Percentiles rank a stretch among this genome's conserved stretches.
Conservation (phyloP, 345 rosid species). For the Pelargonium nanum region DNA sequence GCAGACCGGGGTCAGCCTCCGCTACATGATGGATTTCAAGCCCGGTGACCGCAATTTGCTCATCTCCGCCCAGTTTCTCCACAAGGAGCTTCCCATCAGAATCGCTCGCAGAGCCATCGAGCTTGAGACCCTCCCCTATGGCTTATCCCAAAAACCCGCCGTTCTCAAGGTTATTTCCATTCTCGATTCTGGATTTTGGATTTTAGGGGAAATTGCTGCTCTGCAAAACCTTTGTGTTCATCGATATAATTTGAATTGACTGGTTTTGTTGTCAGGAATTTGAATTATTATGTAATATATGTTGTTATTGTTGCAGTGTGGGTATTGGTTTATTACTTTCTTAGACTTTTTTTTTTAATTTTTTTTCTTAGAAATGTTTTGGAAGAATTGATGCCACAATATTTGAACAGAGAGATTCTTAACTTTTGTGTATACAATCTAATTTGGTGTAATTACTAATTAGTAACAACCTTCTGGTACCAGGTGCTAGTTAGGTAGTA, state of each 20-base stretch:
- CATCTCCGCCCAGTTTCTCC: constrained; percentile 77
- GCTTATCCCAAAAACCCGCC: constrained; percentile 70
- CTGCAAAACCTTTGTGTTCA: no score
- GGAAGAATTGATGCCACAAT: no score
- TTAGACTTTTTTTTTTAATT: no score
- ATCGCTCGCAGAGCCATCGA: constrained; percentile 78
- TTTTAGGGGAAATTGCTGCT: no score
- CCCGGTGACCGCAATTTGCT: constrained; percentile 57
- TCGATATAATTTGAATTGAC: no score
- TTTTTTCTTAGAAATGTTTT: no score
- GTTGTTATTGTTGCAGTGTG: no score
- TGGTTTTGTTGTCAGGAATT: no score
- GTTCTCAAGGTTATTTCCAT: constrained; percentile 44
- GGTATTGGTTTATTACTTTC: no score
- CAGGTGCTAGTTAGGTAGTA: neutral
- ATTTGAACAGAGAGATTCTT: neutral
- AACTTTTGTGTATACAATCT: no score
- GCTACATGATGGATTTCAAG: constrained; percentile 87
- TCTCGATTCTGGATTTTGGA: neutral
- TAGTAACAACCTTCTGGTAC: neutral
- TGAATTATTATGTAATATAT: no score
- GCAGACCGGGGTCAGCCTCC: constrained; percentile 77
- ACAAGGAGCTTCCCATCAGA: constrained; percentile 78
- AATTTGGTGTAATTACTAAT: no score
- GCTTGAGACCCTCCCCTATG: constrained; percentile 72